phyloP scores from a whole-genome alignment of 352 stramenopile species.

The Peronospora tabacina region DNA sequence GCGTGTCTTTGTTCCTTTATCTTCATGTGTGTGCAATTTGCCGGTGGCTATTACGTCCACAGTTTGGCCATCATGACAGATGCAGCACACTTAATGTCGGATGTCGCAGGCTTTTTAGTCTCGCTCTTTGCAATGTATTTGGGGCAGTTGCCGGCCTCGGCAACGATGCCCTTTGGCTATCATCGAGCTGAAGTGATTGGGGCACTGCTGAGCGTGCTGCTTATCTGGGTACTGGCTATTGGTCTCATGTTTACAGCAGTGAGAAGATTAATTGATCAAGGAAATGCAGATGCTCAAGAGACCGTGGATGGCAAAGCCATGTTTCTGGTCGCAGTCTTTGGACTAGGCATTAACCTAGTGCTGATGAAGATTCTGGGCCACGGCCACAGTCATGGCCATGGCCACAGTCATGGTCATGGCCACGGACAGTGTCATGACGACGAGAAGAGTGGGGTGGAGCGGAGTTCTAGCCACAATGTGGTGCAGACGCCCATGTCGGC shows the following conservation, averaged over 20 bases:
- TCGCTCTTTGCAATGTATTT: slow-evolving; percentile 81
- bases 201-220: slow-evolving; percentile 90
- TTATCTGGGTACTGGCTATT: slow-evolving; percentile 92
- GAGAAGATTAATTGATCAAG: slow-evolving; percentile 55
- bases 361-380: slow-evolving; percentile 90
- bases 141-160: slow-evolving; percentile 41
- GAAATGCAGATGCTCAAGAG: slow-evolving; percentile 22
- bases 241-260: slow-evolving; percentile 89
- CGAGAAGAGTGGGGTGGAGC: slow-evolving; percentile 29
- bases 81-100: slow-evolving; percentile 70
- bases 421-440: slow-evolving; percentile 25
- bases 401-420: slow-evolving; percentile 44
- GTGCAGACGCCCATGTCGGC: slow-evolving; percentile 70
- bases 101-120: slow-evolving; percentile 73
- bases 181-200: slow-evolving; percentile 94
- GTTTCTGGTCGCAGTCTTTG: slow-evolving; percentile 90
- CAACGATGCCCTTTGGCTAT: slow-evolving; percentile 91
- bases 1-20: slow-evolving; percentile 77
- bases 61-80: slow-evolving; percentile 94
- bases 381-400: slow-evolving; percentile 39
- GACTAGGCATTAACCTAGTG: slow-evolving; percentile 92
- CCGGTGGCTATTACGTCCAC: slow-evolving; percentile 89
- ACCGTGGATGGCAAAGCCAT: slow-evolving; percentile 87
- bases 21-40: slow-evolving; percentile 95
- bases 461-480: slow-evolving; percentile 37